Evolutionary conservation across 2,329 filamentous ascomycete species (phyloP).

Genomic region (Colletotrichum brevisporum): DNA sequence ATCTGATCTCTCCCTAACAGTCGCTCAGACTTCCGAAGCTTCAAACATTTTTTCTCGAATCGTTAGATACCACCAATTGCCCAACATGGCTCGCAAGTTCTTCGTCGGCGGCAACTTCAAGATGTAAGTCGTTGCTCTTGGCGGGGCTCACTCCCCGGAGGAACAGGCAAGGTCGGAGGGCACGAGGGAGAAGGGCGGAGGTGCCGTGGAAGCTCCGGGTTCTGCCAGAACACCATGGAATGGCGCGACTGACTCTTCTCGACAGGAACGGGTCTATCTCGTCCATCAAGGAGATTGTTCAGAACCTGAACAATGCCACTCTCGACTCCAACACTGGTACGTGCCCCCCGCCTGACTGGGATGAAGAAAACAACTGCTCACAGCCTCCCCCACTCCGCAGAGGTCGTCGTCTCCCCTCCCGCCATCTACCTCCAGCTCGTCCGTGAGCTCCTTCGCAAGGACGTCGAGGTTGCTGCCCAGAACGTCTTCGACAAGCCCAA

Average conservation of each 20-base stretch:
- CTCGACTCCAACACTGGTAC: constrained; percentile 82
- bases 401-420: constrained; percentile 95
- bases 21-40: constrained; percentile 11
- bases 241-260: constrained; percentile 34
- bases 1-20: constrained; percentile 26
- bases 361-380: constrained; percentile 3
- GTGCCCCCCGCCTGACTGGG: constrained; percentile 48
- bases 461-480: constrained; percentile 90
- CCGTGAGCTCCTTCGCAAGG: constrained; percentile 81
- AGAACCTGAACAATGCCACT: constrained; percentile 87
- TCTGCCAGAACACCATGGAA: constrained; percentile 26
- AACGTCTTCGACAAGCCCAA: constrained; percentile 98
- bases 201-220: constrained; percentile 8
- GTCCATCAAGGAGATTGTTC: constrained; percentile 91
- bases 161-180: not conserved
- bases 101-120: constrained; percentile 99
- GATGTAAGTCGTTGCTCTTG: constrained; percentile 75
- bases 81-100: constrained; percentile 93
- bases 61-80: constrained; percentile 47
- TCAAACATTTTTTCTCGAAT: constrained; percentile 15
- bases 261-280: constrained; percentile 93
- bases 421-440: constrained; percentile 91
- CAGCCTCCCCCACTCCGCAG: constrained; percentile 61
- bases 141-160: constrained; percentile 19
- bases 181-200: too few species aligned